Base-by-base conservation (phyloP, 2,329 filamentous ascomycete genomes). In the Passalora sequoiae region DNA sequence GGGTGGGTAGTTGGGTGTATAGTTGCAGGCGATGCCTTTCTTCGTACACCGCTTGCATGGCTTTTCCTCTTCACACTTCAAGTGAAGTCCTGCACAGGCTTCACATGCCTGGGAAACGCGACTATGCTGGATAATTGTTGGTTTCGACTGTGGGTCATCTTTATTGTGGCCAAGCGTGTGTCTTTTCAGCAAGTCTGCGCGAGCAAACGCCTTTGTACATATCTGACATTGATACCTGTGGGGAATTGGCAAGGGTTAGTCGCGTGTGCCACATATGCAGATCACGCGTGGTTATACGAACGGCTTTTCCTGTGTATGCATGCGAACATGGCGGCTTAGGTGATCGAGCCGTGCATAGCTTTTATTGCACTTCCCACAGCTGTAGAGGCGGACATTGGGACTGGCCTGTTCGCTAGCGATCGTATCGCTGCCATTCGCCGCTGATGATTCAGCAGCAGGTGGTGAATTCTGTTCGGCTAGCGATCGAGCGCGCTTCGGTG, bases 61-160 rank as follows among this genome's bases (percentile, higher is more conserved):
- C 59, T 76, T 76, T 33, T 70, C 66, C 49, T 77, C 73, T 47
- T 76, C 72, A 48, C 74, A 77, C 53, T 73, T 72, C 15, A 77
- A 61, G 52, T 77, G 74, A 2, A 71, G 68, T 16, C 67, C 64
- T 16, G 74, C 73, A 48, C 74, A 76, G 4, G 70, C 65, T 45
- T 72, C 72, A 47, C 74, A 77, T 1, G 74, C 74, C 55, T 75
- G 72, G 4, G 66, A 69, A 3, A 72, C 70, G 5, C 70, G 62
- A 46, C 58, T 60, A 37, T 61, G 62, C 47, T 64, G 60, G 25
- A 60, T 50, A 25, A 60, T 51, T 10, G 58, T 50, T 10, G 57
- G 57, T 35, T 58, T 59, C 2, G 54, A 38, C 20, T 61, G 54
- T 24, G 57, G 55, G 43, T 59, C 53, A 41, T 60, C 57, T 45